These are phyloP conservation scores for Leptographium procerum DNA, from an alignment of 2,329 filamentous ascomycete species.

Conservation along the genomic window DNA sequence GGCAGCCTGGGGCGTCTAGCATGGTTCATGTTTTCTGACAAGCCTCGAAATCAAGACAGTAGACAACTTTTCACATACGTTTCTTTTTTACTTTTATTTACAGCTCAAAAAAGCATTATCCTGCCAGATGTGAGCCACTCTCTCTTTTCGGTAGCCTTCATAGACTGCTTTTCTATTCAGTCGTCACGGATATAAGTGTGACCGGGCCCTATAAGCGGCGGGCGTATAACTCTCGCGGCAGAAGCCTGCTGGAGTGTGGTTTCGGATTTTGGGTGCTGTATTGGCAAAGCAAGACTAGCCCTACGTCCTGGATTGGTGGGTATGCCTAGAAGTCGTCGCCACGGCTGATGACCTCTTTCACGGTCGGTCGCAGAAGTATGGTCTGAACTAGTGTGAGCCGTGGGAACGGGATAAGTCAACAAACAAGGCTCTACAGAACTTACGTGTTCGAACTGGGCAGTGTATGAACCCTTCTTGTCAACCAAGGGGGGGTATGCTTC, in stretches of 20 bases:
- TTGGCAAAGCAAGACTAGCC: not conserved
- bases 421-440: slow-evolving; percentile 25
- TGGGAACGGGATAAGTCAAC: not conserved
- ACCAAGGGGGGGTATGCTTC: slow-evolving; percentile 82
- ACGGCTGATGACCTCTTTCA: slow-evolving; percentile 80
- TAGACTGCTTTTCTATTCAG: no score
- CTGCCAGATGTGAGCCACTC: no score
- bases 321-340: slow-evolving; percentile 64
- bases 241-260: not conserved
- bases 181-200: no score
- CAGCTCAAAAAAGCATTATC: no score
- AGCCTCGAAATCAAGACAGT: no score
- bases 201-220: no score
- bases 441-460: slow-evolving; percentile 90
- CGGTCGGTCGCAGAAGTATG: slow-evolving; percentile 63
- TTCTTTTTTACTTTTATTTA: no score
- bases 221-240: no score
- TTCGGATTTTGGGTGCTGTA: not conserved
- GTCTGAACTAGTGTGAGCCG: slow-evolving; percentile 36
- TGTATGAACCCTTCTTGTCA: slow-evolving; percentile 90
- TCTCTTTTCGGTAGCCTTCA: no score
- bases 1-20: no score
- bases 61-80: no score
- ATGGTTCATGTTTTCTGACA: no score
- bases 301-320: not conserved